Conservation (phyloP, 495 filamentous ascomycete species). For the Aspergillus diversus region DNA sequence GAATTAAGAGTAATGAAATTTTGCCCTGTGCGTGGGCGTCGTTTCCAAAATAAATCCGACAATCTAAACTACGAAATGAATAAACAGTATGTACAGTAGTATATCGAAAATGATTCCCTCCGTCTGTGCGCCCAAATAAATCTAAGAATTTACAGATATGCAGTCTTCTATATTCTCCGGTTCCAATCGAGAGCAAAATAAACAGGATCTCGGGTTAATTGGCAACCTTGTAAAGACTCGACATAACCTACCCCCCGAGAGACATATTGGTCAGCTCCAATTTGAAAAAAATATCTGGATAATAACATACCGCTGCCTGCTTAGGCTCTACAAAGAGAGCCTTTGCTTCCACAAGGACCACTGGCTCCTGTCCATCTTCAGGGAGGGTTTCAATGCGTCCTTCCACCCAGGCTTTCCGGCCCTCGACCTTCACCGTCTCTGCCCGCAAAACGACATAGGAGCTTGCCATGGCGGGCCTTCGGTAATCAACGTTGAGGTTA, state of each 20-base stretch:
- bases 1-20: not conserved
- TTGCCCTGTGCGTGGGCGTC: not conserved
- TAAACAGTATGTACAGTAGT: constrained; percentile 20
- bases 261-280: constrained; percentile 6
- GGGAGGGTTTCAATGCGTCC: constrained; percentile 85
- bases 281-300: not conserved
- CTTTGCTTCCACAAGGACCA: constrained; percentile 75
- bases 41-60: not conserved
- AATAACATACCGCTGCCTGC: constrained; percentile 69
- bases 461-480: constrained; percentile 74
- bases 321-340: constrained; percentile 91
- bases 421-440: constrained; percentile 84
- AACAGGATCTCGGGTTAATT: constrained; percentile 14
- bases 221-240: constrained; percentile 34
- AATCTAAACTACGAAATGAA: not conserved
- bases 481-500: constrained; percentile 88
- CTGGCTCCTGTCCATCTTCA: constrained; percentile 60
- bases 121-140: constrained; percentile 14
- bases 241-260: constrained; percentile 29
- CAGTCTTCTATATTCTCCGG: not conserved
- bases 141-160: not conserved
- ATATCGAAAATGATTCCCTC: constrained; percentile 8
- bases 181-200: not conserved
- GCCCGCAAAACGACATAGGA: constrained; percentile 79
- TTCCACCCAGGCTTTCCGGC: constrained; percentile 95